phyloP scores from a whole-genome alignment of 2,329 filamentous ascomycete genomes.

The Teratosphaeriaceae sp. region DNA sequence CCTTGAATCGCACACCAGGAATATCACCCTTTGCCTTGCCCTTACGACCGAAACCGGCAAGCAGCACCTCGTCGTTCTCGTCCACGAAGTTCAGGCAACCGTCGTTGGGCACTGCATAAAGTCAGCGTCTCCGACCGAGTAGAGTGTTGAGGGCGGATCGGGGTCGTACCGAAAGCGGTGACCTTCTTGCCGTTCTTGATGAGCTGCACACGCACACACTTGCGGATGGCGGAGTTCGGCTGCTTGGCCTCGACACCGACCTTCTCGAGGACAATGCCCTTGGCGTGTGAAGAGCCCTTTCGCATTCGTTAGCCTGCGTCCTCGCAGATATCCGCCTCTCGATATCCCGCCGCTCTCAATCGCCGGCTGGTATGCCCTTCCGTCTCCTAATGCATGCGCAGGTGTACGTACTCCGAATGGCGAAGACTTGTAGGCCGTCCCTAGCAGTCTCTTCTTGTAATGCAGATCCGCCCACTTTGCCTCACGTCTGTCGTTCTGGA shows the following conservation, averaged over 20 bases:
- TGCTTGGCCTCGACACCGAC: constrained; percentile 99
- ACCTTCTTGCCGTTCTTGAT: constrained; percentile 99
- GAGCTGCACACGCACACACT: constrained; percentile 99
- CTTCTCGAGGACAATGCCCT: constrained; percentile 99
- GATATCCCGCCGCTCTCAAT: neutral
- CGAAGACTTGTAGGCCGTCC: constrained; percentile 99
- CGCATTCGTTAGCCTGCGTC: constrained; percentile 18
- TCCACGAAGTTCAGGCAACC: constrained; percentile 99
- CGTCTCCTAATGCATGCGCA: too few species aligned
- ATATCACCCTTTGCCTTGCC: constrained; percentile 99
- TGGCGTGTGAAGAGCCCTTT: constrained; percentile 92
- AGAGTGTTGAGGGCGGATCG: neutral
- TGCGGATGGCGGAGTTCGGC: constrained; percentile 99
- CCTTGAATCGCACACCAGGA: constrained; percentile 99
- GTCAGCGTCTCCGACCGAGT: constrained; percentile 5
- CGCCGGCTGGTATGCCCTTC: too few species aligned
- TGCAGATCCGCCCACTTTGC: constrained; percentile 95
- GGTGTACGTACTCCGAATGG: constrained; percentile 64
- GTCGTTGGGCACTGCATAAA: constrained; percentile 81
- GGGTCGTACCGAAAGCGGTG: constrained; percentile 97
- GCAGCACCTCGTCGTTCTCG: constrained; percentile 99
- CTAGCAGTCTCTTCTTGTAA: constrained; percentile 99
- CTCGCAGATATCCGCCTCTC: constrained; percentile 3
- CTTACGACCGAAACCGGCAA: constrained; percentile 99
- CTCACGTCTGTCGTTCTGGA: constrained; percentile 95